phyloP scores from a whole-genome alignment of 2,329 filamentous ascomycete genomes.

The Aspergillus sp. region DNA sequence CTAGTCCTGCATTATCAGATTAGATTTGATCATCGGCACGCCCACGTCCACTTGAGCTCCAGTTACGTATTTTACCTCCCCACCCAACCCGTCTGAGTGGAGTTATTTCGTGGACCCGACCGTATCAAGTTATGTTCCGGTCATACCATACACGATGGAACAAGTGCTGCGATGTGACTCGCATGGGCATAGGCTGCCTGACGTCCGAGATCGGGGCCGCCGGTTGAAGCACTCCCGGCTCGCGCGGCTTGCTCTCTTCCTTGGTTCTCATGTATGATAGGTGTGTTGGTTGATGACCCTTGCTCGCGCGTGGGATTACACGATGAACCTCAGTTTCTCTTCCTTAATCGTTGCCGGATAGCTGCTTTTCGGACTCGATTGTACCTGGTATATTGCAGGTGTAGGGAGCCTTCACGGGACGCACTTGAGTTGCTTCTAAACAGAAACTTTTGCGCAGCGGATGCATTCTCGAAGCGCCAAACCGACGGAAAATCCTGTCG shows the following conservation, averaged over 20 bases:
- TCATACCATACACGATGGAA: not conserved
- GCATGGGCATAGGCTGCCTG: not conserved
- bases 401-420: no score
- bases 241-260: not conserved
- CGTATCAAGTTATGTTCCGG: not conserved
- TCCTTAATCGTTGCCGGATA: no score
- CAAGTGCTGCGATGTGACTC: not conserved
- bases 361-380: no score
- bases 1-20: not conserved
- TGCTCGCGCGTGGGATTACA: not conserved
- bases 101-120: not conserved
- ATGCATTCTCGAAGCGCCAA: no score
- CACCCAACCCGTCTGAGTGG: not conserved
- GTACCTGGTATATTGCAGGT: no score
- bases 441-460: no score
- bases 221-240: not conserved
- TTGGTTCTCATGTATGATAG: not conserved
- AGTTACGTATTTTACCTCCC: not conserved
- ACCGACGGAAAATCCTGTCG: no score
- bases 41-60: not conserved
- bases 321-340: not conserved
- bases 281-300: not conserved
- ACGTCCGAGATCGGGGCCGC: not conserved
- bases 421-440: no score
- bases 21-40: not conserved